These are phyloP conservation scores for Penicillium frequentans DNA, from an alignment of 2,329 filamentous ascomycete genomes.

Conservation along the genomic window DNA sequence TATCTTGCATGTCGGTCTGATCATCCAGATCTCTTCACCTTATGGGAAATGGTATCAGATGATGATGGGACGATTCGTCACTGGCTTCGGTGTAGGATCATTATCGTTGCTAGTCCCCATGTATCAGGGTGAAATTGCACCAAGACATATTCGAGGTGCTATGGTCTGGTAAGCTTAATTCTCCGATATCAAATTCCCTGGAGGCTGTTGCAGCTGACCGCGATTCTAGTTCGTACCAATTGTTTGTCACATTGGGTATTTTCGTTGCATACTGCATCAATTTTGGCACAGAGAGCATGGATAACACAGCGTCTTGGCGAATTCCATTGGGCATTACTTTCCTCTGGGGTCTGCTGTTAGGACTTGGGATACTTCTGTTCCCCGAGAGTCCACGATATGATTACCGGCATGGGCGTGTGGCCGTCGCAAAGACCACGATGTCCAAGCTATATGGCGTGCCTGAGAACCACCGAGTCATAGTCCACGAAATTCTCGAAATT, in stretches of 20 bases:
- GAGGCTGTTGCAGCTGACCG: neutral
- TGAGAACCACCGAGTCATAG: slow-evolving; percentile 54
- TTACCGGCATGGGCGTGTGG: slow-evolving; percentile 55
- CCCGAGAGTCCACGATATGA: slow-evolving; percentile 59
- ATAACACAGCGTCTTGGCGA: slow-evolving; percentile 47
- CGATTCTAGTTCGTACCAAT: slow-evolving; percentile 44
- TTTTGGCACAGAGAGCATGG: slow-evolving; percentile 40
- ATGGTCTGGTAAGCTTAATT: slow-evolving; percentile 33
- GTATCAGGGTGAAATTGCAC: slow-evolving; percentile 49
- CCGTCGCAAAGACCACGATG: slow-evolving; percentile 54
- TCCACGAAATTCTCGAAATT: slow-evolving; percentile 58
- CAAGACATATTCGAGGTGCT: slow-evolving; percentile 48
- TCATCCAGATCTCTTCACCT: slow-evolving; percentile 45
- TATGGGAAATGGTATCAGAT: slow-evolving; percentile 42
- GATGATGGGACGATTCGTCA: slow-evolving; percentile 45
- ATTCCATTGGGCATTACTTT: slow-evolving; percentile 58
- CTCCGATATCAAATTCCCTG: neutral
- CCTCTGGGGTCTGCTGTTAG: slow-evolving; percentile 56
- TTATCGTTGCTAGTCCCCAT: slow-evolving; percentile 47
- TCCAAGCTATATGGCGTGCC: slow-evolving; percentile 56
- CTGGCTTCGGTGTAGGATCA: slow-evolving; percentile 47
- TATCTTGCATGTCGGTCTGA: slow-evolving; percentile 42
- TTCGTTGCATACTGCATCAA: slow-evolving; percentile 50
- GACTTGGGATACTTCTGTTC: slow-evolving; percentile 55
- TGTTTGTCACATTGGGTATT: slow-evolving; percentile 50